phyloP scores from a whole-genome alignment of 345 rosid genomes.

The Sisymbrium irio region DNA sequence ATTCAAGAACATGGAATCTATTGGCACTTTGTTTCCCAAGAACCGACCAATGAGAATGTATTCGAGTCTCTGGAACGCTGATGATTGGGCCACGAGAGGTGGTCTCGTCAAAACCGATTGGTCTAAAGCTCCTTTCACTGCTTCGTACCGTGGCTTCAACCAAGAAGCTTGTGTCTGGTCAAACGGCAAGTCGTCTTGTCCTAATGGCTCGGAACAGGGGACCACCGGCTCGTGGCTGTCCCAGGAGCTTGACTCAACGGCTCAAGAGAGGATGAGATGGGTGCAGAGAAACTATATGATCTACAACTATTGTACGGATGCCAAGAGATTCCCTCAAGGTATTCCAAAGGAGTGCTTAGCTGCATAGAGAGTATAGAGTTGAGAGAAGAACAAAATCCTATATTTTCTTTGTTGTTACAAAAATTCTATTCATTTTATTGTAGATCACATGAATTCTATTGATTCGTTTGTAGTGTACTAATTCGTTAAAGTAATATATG shows the following conservation, averaged over 20 bases:
- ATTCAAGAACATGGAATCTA: constrained; percentile 36
- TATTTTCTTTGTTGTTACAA: background rate
- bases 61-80: constrained; percentile 53
- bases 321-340: constrained; percentile 53
- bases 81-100: constrained; percentile 65
- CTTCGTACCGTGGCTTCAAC: constrained; percentile 49
- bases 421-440: constrained; percentile 17
- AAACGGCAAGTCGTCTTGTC: constrained; percentile 35
- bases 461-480: constrained; percentile 1
- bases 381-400: background rate
- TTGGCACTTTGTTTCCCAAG: constrained; percentile 52
- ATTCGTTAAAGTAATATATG: constrained; percentile 9
- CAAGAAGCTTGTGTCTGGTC: constrained; percentile 53
- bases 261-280: constrained; percentile 51
- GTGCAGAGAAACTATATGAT: constrained; percentile 59
- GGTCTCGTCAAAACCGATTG: constrained; percentile 61
- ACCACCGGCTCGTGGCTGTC: constrained; percentile 32
- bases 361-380: constrained; percentile 22
- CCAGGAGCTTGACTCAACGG: constrained; percentile 45
- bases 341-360: constrained; percentile 35
- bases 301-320: constrained; percentile 50
- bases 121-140: constrained; percentile 60
- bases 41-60: constrained; percentile 53
- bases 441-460: constrained; percentile 24
- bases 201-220: constrained; percentile 7